A percentile compares a stretch with the other conserved stretches of the same genome.
phyloP scores from a whole-genome alignment of 805 yeast genomes.

The Wickerhamomyces sydowiorum region DNA sequence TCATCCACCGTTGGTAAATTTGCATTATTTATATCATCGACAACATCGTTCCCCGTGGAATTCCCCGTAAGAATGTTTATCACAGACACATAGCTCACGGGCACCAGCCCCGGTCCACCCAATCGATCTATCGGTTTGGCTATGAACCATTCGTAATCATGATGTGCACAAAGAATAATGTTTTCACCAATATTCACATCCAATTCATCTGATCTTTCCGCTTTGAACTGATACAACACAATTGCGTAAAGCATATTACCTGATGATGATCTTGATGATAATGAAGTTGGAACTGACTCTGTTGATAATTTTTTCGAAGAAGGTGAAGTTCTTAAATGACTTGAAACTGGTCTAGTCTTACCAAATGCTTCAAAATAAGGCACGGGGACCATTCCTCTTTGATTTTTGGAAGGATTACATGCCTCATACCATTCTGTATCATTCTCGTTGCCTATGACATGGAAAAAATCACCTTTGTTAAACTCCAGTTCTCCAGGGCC shows the following conservation, averaged over 20 bases:
- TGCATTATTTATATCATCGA: constrained; percentile 56
- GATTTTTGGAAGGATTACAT: constrained; percentile 72
- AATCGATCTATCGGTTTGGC: constrained; percentile 93
- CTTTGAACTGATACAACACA: constrained; percentile 79
- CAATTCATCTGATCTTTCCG: constrained; percentile 75
- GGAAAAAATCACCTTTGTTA: constrained; percentile 81
- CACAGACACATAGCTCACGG: constrained; percentile 82
- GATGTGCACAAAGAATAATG: constrained; percentile 91
- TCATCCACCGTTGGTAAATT: constrained; percentile 89
- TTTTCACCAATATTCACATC: constrained; percentile 82
- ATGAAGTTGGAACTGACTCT: constrained; percentile 17
- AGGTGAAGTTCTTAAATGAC: constrained; percentile 9
- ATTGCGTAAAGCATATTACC: constrained; percentile 65
- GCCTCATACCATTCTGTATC: constrained; percentile 79
- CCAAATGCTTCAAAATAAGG: constrained; percentile 76
- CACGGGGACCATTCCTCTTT: constrained; percentile 83
- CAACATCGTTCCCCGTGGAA: constrained; percentile 48
- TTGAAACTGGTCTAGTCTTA: constrained; percentile 40
- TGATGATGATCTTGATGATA: constrained; percentile 17
- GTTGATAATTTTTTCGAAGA: constrained; percentile 13
- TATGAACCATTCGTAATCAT: constrained; percentile 94
- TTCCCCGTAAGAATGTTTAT: constrained; percentile 68
- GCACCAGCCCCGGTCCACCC: constrained; percentile 97
- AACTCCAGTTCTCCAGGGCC: constrained; percentile 79
- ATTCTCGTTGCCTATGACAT: constrained; percentile 59